Evolutionary conservation across 164 flowering plant genomes (phyloP), one percentile per base, ranked within the genome.

Genomic region (Vitis rupestris): DNA sequence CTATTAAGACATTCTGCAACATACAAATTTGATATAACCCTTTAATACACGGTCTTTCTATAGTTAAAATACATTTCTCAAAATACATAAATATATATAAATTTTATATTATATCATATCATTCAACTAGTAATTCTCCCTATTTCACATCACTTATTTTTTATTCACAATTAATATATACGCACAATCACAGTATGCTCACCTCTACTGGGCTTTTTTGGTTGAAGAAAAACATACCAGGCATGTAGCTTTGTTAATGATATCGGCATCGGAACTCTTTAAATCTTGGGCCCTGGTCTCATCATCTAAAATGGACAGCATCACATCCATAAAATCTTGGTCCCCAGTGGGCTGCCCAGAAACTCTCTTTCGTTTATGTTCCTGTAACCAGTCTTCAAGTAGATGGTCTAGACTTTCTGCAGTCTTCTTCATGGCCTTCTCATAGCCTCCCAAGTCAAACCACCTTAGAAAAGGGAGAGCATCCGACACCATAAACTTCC

Each of bases 401-500:
- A 80, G 50, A 3, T 13, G 19, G 8, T 80, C 80, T 3, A 81
- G 10, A 2, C 77, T 80, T 47, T 64, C 54, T 1, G 78, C 81
- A 1, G 75, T 74, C 29, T 29, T 69, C 69, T 83, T 81, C 82
- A 81, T 81, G 1, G 29, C 66, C 51, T 47, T 76, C 76, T 67
- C 74, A 14, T 82, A 61, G 14, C 83, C 85, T 1, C 71, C 75
- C 19, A 79, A 37, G 60, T 82, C 87, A 58, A 82, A 29, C 76
- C 79, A 80, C 52, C 74, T 49, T 1, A 84, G 68, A 16, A 59
- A 72, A 1, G 82, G 85, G 53, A 84, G 1, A 0, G 71, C 80
- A 17, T 84, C 87, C 0, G 70, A 17, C 16, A 75, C 58, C 63
- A 75, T 63, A 47, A 75, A 77, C 3, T 52, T 16, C 54, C 79